Base-by-base conservation (phyloP, 768 basidiomycete genomes). In the Collybiopsis luxurians region DNA sequence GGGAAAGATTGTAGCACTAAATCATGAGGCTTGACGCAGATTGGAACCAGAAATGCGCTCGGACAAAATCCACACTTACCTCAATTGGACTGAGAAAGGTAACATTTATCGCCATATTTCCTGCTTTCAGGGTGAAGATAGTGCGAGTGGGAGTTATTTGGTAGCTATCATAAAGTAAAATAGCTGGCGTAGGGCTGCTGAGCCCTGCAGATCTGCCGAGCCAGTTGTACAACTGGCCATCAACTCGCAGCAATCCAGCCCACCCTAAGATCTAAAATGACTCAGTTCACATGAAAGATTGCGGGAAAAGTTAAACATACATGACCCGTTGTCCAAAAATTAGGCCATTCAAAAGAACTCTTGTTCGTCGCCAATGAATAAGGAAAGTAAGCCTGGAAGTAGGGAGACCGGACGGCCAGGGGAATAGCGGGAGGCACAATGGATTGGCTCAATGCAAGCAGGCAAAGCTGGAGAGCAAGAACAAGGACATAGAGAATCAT, bases 1-100 rank as follows among this genome's bases (percentile, higher is more conserved):
- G 84, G 83, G n/a, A 82, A 70, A 3, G 83, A 85, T 57, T 83
- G 81, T 28, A 70, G 73, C 23, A 74, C 71, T 43, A 79, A 68
- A 60, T 84, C 79, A 6, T 63, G 60, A 7, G 79, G 78, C 82
- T 83, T n/a, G n/a, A 39, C 2, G 21, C 15, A n/a, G n/a, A 46
- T 27, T 31, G 27, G 38, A 3, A 21, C 28, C 6, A 15, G 34
- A 36, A 47, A 52, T 11, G 17, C 26, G 23, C 7, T n/a, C 11
- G 10, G 19, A 44, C 40, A 26, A 7, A 23, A 51, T 13, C 6
- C 31, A 15, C 36, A 36, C 51, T 15, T 19, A 62, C 61, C 56
- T 62, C 61, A 40, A 62, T 57, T 17, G 61, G 61, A 51, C 56
- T 62, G 4, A 62, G 36, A 38, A 52, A 62, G 6, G 61, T 62